Conservation (phyloP, 2,329 filamentous ascomycete genomes). For the Hypoxylon sp. region DNA sequence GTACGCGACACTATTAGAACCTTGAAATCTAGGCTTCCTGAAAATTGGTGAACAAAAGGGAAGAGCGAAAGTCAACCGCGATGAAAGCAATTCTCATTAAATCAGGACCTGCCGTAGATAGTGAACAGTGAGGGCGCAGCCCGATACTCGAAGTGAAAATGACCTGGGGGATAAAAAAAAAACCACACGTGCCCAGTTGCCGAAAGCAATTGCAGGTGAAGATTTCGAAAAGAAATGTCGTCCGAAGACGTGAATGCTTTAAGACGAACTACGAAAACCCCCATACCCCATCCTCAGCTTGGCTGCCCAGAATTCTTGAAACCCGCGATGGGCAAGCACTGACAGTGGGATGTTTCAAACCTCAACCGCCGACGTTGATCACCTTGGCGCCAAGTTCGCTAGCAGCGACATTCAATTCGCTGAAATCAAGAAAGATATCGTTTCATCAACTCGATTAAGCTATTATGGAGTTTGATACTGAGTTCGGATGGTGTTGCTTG, state of each 20-base stretch:
- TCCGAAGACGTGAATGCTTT: slow-evolving; percentile 11
- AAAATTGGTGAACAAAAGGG: slow-evolving; percentile 25
- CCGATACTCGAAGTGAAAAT: slow-evolving; percentile 39
- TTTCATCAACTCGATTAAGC: slow-evolving; percentile 28
- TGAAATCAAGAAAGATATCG: slow-evolving; percentile 12
- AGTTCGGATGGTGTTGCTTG: slow-evolving; percentile 10
- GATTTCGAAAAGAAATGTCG: slow-evolving; percentile 19
- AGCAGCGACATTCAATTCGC: slow-evolving; percentile 19
- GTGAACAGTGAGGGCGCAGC: slow-evolving; percentile 41
- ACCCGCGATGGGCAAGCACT: slow-evolving; percentile 32
- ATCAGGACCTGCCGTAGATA: slow-evolving; percentile 40
- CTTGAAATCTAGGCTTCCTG: slow-evolving; percentile 28
- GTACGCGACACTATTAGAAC: slow-evolving; percentile 34
- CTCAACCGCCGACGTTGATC: slow-evolving; percentile 32
- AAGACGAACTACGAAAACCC: slow-evolving; percentile 6
- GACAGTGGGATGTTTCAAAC: slow-evolving; percentile 37
- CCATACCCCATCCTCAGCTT: slow-evolving; percentile 12
- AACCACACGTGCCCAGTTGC: slow-evolving; percentile 35
- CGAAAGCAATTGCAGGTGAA: slow-evolving; percentile 24
- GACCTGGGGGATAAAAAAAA: slow-evolving; percentile 27
- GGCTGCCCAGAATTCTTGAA: slow-evolving; percentile 33
- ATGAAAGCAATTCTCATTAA: slow-evolving; percentile 35
- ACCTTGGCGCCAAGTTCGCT: slow-evolving; percentile 40
- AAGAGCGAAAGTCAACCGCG: slow-evolving; percentile 22
- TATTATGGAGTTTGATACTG: slow-evolving; percentile 18